Evolutionary conservation across 495 filamentous ascomycete genomes (phyloP), one percentile per base, ranked within the genome.

Genomic region (Penicillium nucicola): DNA sequence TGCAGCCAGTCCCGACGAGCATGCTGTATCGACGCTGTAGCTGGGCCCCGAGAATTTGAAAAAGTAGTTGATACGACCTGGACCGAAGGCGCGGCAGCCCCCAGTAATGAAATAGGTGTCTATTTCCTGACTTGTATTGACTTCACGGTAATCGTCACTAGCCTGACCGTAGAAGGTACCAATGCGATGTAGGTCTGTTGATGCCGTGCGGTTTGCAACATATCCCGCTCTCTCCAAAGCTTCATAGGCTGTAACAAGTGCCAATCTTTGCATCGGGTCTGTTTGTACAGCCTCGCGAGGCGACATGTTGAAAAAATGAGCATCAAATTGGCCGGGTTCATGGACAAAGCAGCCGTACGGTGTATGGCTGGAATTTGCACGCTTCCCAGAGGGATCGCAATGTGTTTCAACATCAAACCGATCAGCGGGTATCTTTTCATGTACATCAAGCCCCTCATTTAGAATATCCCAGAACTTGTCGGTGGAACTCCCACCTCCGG

Each of bases 141-240:
- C 12, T 9, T 42, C 39, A 11, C 23, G 22, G 9, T 25, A 42
- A 2, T 42, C 39, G 13, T 42, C 39, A 15, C 22, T 42, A 1
- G 39, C 48, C 15, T 67, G 63, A 1, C 71, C 71, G 25, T 68
- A 72, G 41, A 52, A 71, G 0, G 62, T 64, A 1, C 72, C 74
- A 38, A 70, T 55, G 0, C 66, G 61, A 2, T 61, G 17, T 0
- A 39, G 37, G 2, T 41, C 3, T 0, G 67, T 62, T 0, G 68
- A 56, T 1, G 50, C 44, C 0, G 67, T 65, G 0, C 61, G 50
- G n/a, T 64, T 52, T 5, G 53, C 41, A 3, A 57, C 54, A 22
- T 57, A 61, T 0, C 71, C 71, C 7, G 69, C 52, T 35, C 44
- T 55, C 39, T 71, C 66, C 9, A 71, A 19, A 1, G 68, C 68